Evolutionary conservation across 208 protist species (phyloP), one percentile per base, ranked within the genome.

Genomic region (Leptomonas seymouri): DNA sequence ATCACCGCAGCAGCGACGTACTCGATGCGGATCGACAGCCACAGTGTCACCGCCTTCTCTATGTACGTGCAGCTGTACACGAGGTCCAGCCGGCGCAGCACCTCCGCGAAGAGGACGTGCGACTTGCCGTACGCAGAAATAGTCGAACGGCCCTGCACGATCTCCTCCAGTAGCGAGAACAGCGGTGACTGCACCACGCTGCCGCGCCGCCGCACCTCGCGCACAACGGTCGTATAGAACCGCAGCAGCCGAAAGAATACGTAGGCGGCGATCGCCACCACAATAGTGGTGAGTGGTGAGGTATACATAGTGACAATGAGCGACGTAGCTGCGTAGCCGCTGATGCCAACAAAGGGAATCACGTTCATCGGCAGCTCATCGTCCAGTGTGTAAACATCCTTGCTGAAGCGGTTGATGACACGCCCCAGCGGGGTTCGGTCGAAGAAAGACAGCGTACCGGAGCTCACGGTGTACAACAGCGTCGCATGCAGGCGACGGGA

Each of bases 151-250:
- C 97, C 96, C 20, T 69, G 74, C 9, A 98, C 53, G 23, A 97
- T 96, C 57, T 98, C 95, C 36, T 72, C 72, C 50, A 99, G 95
- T 49, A 97, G 57, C 7, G 92, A 79, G 66, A 98, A 95, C 30
- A 99, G 76, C 23, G 98, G 98, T 9, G 93, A 97, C 69, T 94
- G 85, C 16, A 84, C 77, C 8, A 98, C 76, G 60, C 85, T 88
- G 23, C 89, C 84, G 3, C 98, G 81, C 42, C 98, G 78, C 45
- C 94, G 87, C 9, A 98, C 54, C 71, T 98, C 97, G 30, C 97
- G 82, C 27, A 80, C 82, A 1, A 84, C 78, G 20, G 74, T 67
- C 31, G 81, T 83, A 79, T 94, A 99, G 76, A 93, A 98, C 11
- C 71, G 21, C 67, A 97, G 86, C 31, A 99, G 76, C 2, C 74